Percentiles rank a stretch among this genome's conserved stretches.
These are phyloP conservation scores for Anacardium occidentale DNA, from an alignment of 345 rosid species.

Conservation along the genomic window DNA sequence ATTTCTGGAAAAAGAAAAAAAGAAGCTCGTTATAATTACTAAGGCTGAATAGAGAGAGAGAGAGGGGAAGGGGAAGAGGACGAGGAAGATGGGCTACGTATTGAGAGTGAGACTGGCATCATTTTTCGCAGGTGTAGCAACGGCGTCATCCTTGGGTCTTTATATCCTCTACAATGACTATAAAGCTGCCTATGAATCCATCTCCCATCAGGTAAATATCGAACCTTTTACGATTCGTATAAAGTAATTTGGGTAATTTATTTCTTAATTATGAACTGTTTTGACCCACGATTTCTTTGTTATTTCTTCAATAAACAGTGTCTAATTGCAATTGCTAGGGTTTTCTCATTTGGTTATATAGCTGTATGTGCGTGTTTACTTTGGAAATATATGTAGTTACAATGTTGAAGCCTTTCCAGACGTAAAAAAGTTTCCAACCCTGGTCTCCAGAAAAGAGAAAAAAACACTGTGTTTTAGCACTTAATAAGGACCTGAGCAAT, in stretches of 20 bases:
- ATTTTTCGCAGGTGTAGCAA: conserved; percentile 86
- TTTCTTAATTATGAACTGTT: not conserved
- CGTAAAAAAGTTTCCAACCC: too few species aligned
- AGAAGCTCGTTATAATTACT: not conserved
- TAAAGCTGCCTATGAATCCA: conserved; percentile 74
- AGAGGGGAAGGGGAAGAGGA: not conserved
- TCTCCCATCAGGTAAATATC: conserved; percentile 64
- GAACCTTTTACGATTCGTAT: too few species aligned
- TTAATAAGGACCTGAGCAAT: too few species aligned
- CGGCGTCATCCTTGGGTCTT: conserved; percentile 74
- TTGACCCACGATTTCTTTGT: not conserved
- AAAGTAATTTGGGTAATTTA: too few species aligned
- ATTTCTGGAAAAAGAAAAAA: too few species aligned
- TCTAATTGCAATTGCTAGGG: too few species aligned
- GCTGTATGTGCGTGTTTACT: too few species aligned
- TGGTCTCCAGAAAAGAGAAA: too few species aligned
- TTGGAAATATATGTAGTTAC: too few species aligned
- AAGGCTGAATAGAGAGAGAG: not conserved
- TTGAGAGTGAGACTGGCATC: conserved; percentile 90
- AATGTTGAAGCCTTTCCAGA: too few species aligned
- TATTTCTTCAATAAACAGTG: not conserved
- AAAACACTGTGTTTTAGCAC: too few species aligned
- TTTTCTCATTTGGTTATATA: too few species aligned
- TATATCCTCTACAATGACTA: conserved; percentile 79
- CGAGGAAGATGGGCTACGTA: conserved; percentile 70